Base-by-base conservation (phyloP, 176 grass and related monocot species). In the Bolboschoenus planiculmis region DNA sequence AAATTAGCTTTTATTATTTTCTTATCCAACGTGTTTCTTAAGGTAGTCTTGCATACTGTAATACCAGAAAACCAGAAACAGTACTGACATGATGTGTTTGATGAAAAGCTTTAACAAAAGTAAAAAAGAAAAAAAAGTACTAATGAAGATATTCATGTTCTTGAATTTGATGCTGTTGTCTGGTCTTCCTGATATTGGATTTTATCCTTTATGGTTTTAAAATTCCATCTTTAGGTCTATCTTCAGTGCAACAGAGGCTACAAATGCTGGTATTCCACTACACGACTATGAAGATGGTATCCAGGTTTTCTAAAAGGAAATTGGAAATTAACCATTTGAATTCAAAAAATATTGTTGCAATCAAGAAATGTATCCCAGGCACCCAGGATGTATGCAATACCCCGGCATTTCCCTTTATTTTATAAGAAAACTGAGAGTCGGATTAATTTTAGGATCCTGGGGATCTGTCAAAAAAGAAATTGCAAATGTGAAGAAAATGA, bases 231-330 rank as follows among this genome's bases (percentile, higher is more conserved):
- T 78, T 86, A 97, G 95, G 87, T 94, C 92, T 68, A 85, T 78
- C 61, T 84, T 89, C 47, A 91, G 92, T 85, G 92, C 85, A 78
- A 97, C 59, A 66, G 92, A 92, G 90, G 92, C 92, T 65, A 88
- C 90, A 59, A 94, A 63, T 83, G 90, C 88, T 24, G 92, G 92
- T 26, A 78, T 97, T 85, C 83, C 43, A 20, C 58, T 94, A 70
- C 56, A 18, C 71, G 85, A 68, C 55, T 91, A 89, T 37, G 57
- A 92, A 73, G 83, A 92, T 60, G 76, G 83, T 67, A 63, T 84
- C 65, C 81, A 94, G 87, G 88, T 90, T 64, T 43, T 83, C 35
- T 8, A 48, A 82, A 42, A 20, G 81, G 71, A 55, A 79, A 56
- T 56, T 30, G n/a, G n/a, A 21, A 70, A 6, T 83, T 83, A 53